phyloP scores from a whole-genome alignment of 2,329 filamentous ascomycete genomes.

The Claviceps lovelessii region DNA sequence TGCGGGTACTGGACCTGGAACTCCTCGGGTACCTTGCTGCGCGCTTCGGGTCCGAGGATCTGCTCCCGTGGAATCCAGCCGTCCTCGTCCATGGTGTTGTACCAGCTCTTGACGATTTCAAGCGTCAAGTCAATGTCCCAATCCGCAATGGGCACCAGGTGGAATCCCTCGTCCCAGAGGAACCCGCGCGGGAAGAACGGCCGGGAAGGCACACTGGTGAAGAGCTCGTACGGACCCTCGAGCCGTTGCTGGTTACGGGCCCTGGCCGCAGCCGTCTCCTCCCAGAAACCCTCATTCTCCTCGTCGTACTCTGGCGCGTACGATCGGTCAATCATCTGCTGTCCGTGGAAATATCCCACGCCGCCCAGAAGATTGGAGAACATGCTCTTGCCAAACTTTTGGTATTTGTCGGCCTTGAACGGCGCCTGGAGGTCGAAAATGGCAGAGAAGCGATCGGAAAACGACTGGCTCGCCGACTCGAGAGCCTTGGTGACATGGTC shows the following conservation, averaged over 20 bases:
- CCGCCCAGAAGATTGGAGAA: constrained; percentile 90
- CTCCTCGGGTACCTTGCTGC: constrained; percentile 84
- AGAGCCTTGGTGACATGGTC: constrained; percentile 59
- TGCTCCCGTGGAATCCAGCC: constrained; percentile 97
- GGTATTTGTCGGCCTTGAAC: constrained; percentile 59
- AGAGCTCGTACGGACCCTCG: constrained; percentile 78
- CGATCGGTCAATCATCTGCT: constrained; percentile 78
- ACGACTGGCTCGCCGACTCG: constrained; percentile 48
- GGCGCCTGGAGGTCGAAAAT: constrained; percentile 56
- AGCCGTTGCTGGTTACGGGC: constrained; percentile 50
- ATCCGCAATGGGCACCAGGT: constrained; percentile 77
- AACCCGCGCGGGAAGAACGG: constrained; percentile 96
- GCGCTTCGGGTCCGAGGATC: constrained; percentile 79
- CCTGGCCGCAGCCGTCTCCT: constrained; percentile 71
- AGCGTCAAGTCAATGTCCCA: constrained; percentile 83
- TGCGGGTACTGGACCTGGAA: constrained; percentile 95
- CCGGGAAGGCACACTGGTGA: constrained; percentile 78
- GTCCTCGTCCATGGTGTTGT: constrained; percentile 87
- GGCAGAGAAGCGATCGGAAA: constrained; percentile 59
- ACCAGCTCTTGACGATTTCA: constrained; percentile 90
- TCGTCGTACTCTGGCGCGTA: constrained; percentile 90
- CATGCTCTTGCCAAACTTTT: constrained; percentile 71
- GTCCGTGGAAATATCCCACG: constrained; percentile 87
- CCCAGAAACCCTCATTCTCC: constrained; percentile 90
- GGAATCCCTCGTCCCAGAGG: constrained; percentile 96